A percentile compares a stretch with the other conserved stretches of the same genome.
These are phyloP conservation scores for Anthoceros angustus DNA, from an alignment of 225 moss, liverwort and hornwort species.

Conservation along the genomic window DNA sequence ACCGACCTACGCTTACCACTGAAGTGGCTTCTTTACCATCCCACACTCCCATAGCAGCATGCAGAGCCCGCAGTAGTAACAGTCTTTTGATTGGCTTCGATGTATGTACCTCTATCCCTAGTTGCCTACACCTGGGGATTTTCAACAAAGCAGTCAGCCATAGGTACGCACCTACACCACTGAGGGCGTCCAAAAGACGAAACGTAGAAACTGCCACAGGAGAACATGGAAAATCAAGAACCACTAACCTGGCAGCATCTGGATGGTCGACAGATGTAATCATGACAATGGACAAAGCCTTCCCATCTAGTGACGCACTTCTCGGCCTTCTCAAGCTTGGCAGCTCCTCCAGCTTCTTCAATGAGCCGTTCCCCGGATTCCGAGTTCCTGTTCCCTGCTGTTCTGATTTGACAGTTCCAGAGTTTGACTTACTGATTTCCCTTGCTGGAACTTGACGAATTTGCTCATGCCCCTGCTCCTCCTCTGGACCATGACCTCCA, in stretches of 20 bases:
- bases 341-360: background rate
- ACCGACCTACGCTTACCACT: conserved; percentile 8
- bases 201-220: no score
- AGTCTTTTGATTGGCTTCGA: conserved; percentile 48
- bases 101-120: conserved; percentile 41
- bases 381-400: background rate
- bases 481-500: no score
- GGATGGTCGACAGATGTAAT: conserved; percentile 52
- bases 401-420: background rate
- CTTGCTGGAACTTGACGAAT: no score
- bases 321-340: conserved; percentile 7
- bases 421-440: no score
- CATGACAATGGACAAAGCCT: conserved; percentile 39
- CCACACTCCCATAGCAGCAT: conserved; percentile 32
- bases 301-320: conserved; percentile 21
- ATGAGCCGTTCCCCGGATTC: background rate
- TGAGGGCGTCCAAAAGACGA: no score
- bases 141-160: background rate
- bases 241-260: conserved; percentile 30
- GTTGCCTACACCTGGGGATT: conserved; percentile 36
- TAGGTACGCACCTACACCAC: background rate
- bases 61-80: conserved; percentile 39
- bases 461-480: no score
- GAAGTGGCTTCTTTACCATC: conserved; percentile 16
- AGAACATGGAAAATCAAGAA: no score